Base-by-base conservation (phyloP, 2,329 filamentous ascomycete species). In the Curvularia eragrostidis region DNA sequence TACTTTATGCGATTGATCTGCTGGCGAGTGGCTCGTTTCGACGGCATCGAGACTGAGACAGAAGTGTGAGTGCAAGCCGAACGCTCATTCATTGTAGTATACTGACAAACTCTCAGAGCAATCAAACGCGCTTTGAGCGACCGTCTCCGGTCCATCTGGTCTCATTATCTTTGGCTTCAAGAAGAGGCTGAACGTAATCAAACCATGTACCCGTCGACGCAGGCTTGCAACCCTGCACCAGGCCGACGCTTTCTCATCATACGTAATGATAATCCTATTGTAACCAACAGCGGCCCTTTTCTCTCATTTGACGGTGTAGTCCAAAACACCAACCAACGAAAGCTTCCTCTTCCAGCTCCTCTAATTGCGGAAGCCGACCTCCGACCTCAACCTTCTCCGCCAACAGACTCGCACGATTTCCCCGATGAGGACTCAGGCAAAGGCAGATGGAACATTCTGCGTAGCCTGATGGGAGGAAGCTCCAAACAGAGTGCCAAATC, bases 1-100 rank as follows among this genome's bases (percentile, higher is more conserved):
- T 97, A 97, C 75, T 97, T 89, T 73, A 95, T 96, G 85, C 91
- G 93, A 46, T 80, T 97, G 48, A 78, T 97, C 21, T 96, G 92
- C 77, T 97, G 93, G 93, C 87, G 93, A 58, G 81, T 97, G 47
- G 94, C 90, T 63, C 85, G 93, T 62, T 90, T 90, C 69, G 85
- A 88, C 51, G 91, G 89, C 15, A 85, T 84, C 46, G 81, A 86
- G 21, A 85, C 86, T 43, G 83, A 87, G 26, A 75, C 86, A 39
- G 90, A 95, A 72, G 77, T 83, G 88, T 91, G 81, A 82, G 89
- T 83, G 23, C 44, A 23, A 18, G 2, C 13, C 13, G 7, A 15
- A 34, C 24, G 7, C 7, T 50, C 39, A 10, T 48, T 18, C 52
- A 32, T 10, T 18, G 10, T 19, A 38, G 6, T 26, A 51, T 55